Base-by-base conservation (phyloP, 108 stramenopile genomes). In the Skeletonema costatum region DNA sequence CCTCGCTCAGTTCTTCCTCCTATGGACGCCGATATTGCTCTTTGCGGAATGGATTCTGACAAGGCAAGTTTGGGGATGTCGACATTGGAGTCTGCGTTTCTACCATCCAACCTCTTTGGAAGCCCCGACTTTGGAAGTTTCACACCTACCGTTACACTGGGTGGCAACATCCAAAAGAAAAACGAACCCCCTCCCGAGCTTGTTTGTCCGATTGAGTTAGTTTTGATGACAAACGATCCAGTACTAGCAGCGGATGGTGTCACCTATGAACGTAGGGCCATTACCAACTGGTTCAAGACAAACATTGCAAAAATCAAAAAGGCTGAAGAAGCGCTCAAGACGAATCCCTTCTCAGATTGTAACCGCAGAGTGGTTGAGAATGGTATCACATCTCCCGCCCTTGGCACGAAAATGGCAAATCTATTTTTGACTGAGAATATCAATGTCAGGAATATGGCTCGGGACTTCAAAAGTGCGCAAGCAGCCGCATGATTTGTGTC, bases 231-330 rank as follows among this genome's bases (percentile, higher is more conserved):
- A 30, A 68, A 73, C 21, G 90, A 95, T 64, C 93, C 93, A 46
- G 93, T 92, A 29, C 68, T 88, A 32, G 92, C 93, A 0, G 67
- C 87, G 16, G 93, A 95, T 58, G 94, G 92, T 4, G 87, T 90
- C 46, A 92, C 91, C 0, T 95, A 93, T 61, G 94, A 95, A 62
- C 69, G 91, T 46, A 73, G 60, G 17, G 88, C 87, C n/a, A 92
- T 92, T 32, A 72, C 69, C 41, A 69, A 69, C 17, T 92, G 91
- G 91, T 81, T 90, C 31, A 41, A 62, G 4, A 42, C 58, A 6
- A 64, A 68, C 21, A 38, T 69, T 25, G 42, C 59, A 16, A 17
- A 25, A 17, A 53, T 76, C 29, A 42, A 62, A 51, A 62, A 60
- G 46, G 67, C 75, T 4, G 58, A 69, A 36, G 68, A 68, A 12